Base-by-base conservation (phyloP, 2,329 filamentous ascomycete species). In the Ophiostoma quercus region DNA sequence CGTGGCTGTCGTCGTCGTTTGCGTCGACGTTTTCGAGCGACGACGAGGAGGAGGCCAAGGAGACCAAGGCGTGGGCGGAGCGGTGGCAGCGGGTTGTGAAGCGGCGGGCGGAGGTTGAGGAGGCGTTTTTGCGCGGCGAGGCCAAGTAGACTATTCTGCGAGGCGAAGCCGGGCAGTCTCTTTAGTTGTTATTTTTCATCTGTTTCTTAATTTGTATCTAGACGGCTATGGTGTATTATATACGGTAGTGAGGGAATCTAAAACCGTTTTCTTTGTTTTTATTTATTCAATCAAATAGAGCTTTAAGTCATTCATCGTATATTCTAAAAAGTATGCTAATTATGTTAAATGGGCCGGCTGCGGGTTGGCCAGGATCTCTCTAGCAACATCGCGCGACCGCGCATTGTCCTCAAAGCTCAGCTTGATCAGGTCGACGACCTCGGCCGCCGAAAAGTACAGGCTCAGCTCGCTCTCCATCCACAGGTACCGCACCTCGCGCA, bases 81-180 rank as follows among this genome's bases (percentile, higher is more conserved):
- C 86, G 93, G 66, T 99, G 95, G 95, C 82, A 92, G 72, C 85
- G 92, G 41, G 92, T 95, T 1, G 97, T 97, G 79, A 83, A 88
- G 75, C 85, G 95, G 62, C 90, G 92, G 79, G 87, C 87, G 16
- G 92, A 91, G 2, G 92, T 98, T 16, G 94, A 98, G 80, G 93
- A 97, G 79, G 86, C 90, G 0, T 87, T 86, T 76, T 76, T 84
- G 67, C 70, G 79, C 9, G 81, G 82, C 73, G 81, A 82, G 73
- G 77, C 77, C 2, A 76, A 77, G 74, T 9, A 25, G 67, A 60
- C 4, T 65, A 2, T 16, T 25, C 2, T 22, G 22, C 25, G 41
- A 16, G 39, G 39, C 11, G 2, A 0, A 41, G 32, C 32, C 32
- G 39, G 11, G 39, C 12, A 34, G n/a, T n/a, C n/a, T n/a, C n/a